Base-by-base conservation (phyloP, 805 yeast genomes). In the Ogataea pignaliae region DNA sequence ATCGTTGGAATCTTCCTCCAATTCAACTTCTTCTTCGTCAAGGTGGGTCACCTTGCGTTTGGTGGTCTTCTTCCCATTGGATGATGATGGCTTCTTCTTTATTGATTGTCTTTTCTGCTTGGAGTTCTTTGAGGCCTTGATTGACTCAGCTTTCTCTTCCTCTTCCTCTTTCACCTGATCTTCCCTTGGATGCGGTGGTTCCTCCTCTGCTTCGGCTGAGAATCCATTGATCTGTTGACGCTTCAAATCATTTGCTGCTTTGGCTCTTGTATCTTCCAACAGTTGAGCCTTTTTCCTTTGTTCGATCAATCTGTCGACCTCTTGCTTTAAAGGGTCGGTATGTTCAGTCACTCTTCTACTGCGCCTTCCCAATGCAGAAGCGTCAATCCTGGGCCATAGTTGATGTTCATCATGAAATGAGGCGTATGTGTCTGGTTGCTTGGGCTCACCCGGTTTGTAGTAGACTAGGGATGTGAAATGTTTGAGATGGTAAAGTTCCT, bases 401-500 rank as follows among this genome's bases (percentile, higher is more conserved):
- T 65, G 68, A 40, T 65, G 52, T 35, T 54, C 57, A 37, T 55
- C 59, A 26, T 41, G 63, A 42, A 64, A 73, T 42, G 51, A 59
- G 44, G 50, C 56, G 43, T 56, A 66, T 49, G 56, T 48, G 31
- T 60, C 64, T 2, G 71, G 66, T 14, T 66, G 68, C 10, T 65
- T 55, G 1, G 69, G 67, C 9, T 55, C 50, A 13, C 60, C 54
- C 0, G 89, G 89, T 50, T 82, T 75, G 75, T 81, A 85, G 15
- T 76, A 78, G 0, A 73, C 76, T 36, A 83, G 58, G 0, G 87
- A 79, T 16, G 79, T 77, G 56, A 74, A 84, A 51, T 81, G 78
- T 44, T 71, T 65, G 26, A 85, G 61, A 56, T 84, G 88, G 53
- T 78, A 83, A 15, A 84, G 63, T 55, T 85, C 89, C 48, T 79